Evolutionary conservation across 805 yeast genomes (phyloP), one percentile per base, ranked within the genome.

Genomic region (Yamadazyma sp.): DNA sequence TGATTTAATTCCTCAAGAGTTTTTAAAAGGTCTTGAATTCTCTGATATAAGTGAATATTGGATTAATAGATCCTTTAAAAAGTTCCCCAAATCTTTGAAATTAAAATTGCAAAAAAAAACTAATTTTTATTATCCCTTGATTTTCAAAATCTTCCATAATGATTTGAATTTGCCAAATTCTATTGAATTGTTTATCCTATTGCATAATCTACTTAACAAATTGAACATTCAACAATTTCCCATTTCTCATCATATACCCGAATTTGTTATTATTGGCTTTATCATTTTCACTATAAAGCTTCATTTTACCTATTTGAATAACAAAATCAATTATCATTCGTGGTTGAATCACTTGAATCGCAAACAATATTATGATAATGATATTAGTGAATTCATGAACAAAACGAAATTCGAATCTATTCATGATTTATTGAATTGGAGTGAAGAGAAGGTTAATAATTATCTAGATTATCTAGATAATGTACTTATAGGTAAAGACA

Each of bases 381-480:
- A 40, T 28, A 28, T 39, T n/a, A 11, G 18, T 10, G 23, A 31
- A 15, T 24, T 22, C 8, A 27, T 30, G 33, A 42, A 44, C 18
- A 36, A 41, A n/a, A 36, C 38, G 13, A 17, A 33, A 7, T 25
- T 18, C 7, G 38, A 36, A 23, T 16, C 31, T 4, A 35, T 35
- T 20, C 33, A 40, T 5, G 69, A 68, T 11, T 48, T 79, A 3
- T 32, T 66, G 8, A 51, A 55, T 10, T 77, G 86, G 82, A 58
- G 65, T 27, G 69, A 69, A n/a, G 47, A 49, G 2, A 61, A 72
- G 36, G 62, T 70, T 3, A 63, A 64, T 4, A 53, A 62, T 18
- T 82, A 78, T 52, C 52, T 79, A 18, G 59, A 68, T 15, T 75
- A 82, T 78, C 65, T 74, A 33, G 57, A 65, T 33, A 62, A 62